Conservation (phyloP, 164 flowering plant genomes). For the Dillenia suffruticosa region DNA sequence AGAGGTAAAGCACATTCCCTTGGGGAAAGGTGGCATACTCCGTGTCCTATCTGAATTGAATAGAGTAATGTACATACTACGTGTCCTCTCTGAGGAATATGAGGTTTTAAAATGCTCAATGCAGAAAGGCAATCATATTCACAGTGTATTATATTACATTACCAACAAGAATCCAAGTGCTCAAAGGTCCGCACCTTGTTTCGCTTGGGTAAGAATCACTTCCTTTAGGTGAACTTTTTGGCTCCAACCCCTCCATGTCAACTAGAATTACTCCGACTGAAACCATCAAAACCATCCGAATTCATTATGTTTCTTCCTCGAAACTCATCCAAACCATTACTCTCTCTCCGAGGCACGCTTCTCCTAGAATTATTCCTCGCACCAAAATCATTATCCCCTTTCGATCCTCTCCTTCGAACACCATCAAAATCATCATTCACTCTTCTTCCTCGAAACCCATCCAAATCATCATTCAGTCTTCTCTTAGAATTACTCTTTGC, state of each 20-base stretch:
- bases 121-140: neutral
- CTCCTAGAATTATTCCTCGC: neutral
- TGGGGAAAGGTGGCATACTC: too few relatives aligned
- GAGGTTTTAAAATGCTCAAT: neutral
- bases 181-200: conserved; percentile 41
- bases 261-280: conserved; percentile 4
- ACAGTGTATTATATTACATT: neutral
- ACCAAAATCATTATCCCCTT: neutral
- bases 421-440: neutral
- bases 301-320: conserved; percentile 9
- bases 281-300: conserved; percentile 9
- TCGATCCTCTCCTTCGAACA: neutral
- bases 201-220: conserved; percentile 68
- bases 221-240: conserved; percentile 25
- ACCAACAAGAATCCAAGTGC: neutral
- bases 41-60: neutral
- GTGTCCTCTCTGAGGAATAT: too few relatives aligned
- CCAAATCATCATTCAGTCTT: neutral
- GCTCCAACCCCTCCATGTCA: conserved; percentile 2
- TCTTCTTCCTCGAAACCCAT: neutral
- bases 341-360: neutral
- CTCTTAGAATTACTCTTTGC: neutral
- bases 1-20: too few relatives aligned
- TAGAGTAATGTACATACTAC: neutral
- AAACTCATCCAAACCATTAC: conserved; percentile 1